Evolutionary conservation across 106 monocot species (phyloP), one percentile per base, ranked within the genome.

Genomic region (Dioscorea alata): DNA sequence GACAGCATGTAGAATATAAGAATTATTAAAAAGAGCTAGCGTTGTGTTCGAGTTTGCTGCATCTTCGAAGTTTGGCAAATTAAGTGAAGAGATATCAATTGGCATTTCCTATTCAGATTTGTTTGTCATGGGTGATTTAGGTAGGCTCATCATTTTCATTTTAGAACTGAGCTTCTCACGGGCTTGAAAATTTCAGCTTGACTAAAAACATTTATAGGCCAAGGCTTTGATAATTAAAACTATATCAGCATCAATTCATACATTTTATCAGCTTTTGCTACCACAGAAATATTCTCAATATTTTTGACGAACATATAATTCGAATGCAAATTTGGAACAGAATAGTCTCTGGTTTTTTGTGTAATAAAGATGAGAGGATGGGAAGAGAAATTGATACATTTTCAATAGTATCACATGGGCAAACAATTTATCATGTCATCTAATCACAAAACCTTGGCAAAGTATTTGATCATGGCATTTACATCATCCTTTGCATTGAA

Each of bases 401-500:
- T 17, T 0, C 4, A 4, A 51, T 54, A 51, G 4, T 17, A 12
- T 4, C 51, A 51, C 17, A 13, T 54, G 19, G 15, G 18, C 13
- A 19, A 54, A 19, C 13, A 54, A 54, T 6, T 1, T 19, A 54
- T 54, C 63, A 79, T 54, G 56, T 51, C 18, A 57, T 79, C 69
- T 16, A 69, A 19, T 59, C 69, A 66, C 23, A 32, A 73, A 61
- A 57, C 48, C 49, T 79, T 61, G 2, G 61, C 61, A n/a, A 12
- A 25, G 10, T 68, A 68, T 24, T 73, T 64, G 16, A 64, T 42
- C 22, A 79, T 73, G 12, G 66, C 64, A 13, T 31, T 25, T 25
- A 20, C 21, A 61, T 79, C 73, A 16, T 73, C 79, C 16, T 20
- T 50, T 13, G 79, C 73, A 59, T 69, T 69, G 50, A 64, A 64